Conservation (phyloP, 345 rosid species). For the Iberis pinnata region DNA sequence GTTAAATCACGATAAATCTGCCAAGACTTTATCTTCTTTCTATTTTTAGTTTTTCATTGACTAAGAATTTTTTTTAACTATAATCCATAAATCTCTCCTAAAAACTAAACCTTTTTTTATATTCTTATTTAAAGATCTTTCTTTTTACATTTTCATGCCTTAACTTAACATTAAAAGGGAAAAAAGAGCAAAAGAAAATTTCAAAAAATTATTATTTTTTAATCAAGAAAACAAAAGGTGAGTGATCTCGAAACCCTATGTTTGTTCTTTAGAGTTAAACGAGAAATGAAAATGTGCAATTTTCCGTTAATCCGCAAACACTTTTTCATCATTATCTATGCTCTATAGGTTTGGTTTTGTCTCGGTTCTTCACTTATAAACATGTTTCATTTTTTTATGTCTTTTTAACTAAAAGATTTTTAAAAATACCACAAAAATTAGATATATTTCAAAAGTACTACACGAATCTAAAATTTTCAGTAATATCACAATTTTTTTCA, state of each 20-base stretch:
- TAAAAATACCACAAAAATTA: too few relatives aligned
- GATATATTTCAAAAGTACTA: too few relatives aligned
- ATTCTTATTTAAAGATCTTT: background rate
- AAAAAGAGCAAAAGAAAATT: conserved; percentile 1
- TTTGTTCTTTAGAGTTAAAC: conserved; percentile 23
- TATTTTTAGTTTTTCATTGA: conserved; percentile 20
- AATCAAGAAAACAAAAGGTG: conserved; percentile 15
- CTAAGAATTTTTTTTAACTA: conserved; percentile 12
- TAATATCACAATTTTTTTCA: too few relatives aligned
- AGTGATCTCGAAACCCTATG: conserved; percentile 32
- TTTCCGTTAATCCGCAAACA: conserved; percentile 23
- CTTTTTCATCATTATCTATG: conserved; percentile 25
- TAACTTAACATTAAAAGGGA: conserved; percentile 12
- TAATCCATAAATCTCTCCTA: conserved; percentile 21
- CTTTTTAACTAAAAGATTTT: conserved; percentile 10
- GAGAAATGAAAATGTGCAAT: conserved; percentile 23
- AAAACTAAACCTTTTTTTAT: conserved; percentile 11
- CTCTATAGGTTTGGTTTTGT: conserved; percentile 28
- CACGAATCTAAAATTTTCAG: too few relatives aligned
- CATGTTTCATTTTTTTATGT: conserved; percentile 21
- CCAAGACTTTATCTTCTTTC: conserved; percentile 19
- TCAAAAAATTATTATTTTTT: background rate
- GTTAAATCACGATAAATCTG: conserved; percentile 30
- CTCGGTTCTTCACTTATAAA: too few relatives aligned
- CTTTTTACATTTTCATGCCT: conserved; percentile 1